Base-by-base conservation (phyloP, 768 basidiomycete species). In the Nidularia pulvinata region DNA sequence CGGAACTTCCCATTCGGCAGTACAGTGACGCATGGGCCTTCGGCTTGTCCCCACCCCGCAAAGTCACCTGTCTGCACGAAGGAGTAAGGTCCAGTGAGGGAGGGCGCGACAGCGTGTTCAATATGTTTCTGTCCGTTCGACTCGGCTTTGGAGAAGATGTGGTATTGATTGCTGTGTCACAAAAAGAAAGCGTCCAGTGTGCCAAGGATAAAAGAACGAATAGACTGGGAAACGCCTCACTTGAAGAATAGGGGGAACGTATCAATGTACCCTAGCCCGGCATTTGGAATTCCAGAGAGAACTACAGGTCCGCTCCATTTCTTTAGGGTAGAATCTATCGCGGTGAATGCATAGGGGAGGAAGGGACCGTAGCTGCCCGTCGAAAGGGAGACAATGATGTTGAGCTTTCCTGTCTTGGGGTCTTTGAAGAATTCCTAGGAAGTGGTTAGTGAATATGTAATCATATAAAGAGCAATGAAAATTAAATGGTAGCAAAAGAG, bases 351-450 rank as follows among this genome's bases (percentile, higher is more conserved):
- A 54, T 70, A 70, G 5, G 70, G 70, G 19, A 67, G 60, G 62
- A 70, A 71, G 4, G 70, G 69, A 1, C 70, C 69, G 55, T 67
- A 71, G 44, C 66, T 67, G n/a, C 70, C 70, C 1, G 69, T 71
- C 9, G 70, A 71, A 10, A 71, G 60, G 3, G 69, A 71, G 7
- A 70, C 68, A 19, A 71, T 60, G 33, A 70, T 67, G 53, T 69
- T 69, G 35, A 70, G 46, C 45, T 65, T 62, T 6, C 69, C 70
- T 2, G 68, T 71, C 45, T 55, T 65, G 1, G 70, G 65, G 49
- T 71, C 70, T 50, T 70, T 71, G 61, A 70, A 71, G 57, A 69
- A 71, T 64, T 71, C 70, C 67, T 69, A 49, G 30, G 19, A 53
- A 6, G 6, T 4, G 22, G 6, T n/a, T 14, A 37, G 46, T 51